Percentiles rank a stretch among this genome's conserved stretches.
Conservation (phyloP, 805 yeast genomes). For the Debaryomyces prosopidis region DNA sequence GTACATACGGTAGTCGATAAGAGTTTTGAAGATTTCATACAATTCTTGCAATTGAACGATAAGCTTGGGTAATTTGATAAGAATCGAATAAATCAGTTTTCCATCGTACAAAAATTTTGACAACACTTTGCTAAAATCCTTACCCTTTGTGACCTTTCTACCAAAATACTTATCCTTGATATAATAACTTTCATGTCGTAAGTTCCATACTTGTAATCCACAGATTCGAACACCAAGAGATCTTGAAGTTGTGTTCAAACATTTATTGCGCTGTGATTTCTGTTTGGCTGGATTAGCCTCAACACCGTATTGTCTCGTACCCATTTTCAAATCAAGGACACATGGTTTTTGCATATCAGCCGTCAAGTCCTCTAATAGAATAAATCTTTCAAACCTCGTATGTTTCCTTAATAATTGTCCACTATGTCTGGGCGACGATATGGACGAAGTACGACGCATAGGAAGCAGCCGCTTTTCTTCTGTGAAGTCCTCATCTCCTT, state of each 20-base stretch:
- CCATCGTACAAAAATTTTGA: conserved; percentile 84
- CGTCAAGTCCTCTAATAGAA: conserved; percentile 87
- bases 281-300: conserved; percentile 77
- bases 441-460: not conserved
- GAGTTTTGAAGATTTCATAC: conserved; percentile 49
- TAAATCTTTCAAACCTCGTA: conserved; percentile 74
- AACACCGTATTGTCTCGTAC: conserved; percentile 97
- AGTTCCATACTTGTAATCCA: conserved; percentile 88
- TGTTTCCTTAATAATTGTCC: conserved; percentile 33
- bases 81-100: conserved; percentile 51
- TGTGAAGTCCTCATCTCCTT: conserved; percentile 3
- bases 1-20: conserved; percentile 81
- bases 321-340: conserved; percentile 95
- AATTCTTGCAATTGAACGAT: conserved; percentile 62
- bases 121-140: conserved; percentile 73
- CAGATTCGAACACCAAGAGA: conserved; percentile 88
- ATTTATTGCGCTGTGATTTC: conserved; percentile 77
- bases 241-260: conserved; percentile 77
- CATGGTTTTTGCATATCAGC: conserved; percentile 81
- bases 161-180: conserved; percentile 93
- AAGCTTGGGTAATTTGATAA: conserved; percentile 66
- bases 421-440: conserved; percentile 7
- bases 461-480: not conserved
- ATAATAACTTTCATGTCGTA: conserved; percentile 9
- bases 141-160: conserved; percentile 67